Conservation (phyloP, 176 grass and related monocot genomes). For the Otatea glauca region DNA sequence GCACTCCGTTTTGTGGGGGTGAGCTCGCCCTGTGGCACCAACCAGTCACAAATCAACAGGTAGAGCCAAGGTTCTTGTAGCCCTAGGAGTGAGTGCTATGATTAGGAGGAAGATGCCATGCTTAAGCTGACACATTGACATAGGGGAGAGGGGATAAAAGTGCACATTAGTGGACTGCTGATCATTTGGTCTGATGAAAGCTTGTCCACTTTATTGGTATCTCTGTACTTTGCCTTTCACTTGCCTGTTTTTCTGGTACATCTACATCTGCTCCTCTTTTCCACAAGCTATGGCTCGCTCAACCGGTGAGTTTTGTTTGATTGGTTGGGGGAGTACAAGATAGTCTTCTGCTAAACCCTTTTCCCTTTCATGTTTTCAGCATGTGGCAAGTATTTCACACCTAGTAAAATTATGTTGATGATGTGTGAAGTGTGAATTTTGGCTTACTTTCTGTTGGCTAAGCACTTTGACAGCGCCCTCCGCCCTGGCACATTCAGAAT, state of each 20-base stretch:
- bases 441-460: conserved; percentile 40
- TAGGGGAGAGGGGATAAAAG: conserved; percentile 36
- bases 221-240: conserved; percentile 65
- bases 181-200: conserved; percentile 82
- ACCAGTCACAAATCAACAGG: conserved; percentile 67
- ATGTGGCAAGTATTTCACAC: background rate
- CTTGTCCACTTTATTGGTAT: conserved; percentile 59
- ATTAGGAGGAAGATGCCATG: conserved; percentile 69
- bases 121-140: conserved; percentile 59
- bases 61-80: conserved; percentile 61
- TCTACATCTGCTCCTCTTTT: conserved; percentile 3
- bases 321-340: conserved; percentile 33
- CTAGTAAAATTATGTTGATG: conserved; percentile 10
- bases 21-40: conserved; percentile 25
- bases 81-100: conserved; percentile 65
- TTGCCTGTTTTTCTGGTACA: conserved; percentile 43
- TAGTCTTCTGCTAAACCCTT: conserved; percentile 7
- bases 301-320: conserved; percentile 23
- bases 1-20: conserved; percentile 25
- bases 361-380: conserved; percentile 14
- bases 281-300: conserved; percentile 35
- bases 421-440: conserved; percentile 36
- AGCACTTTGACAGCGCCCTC: conserved; percentile 51
- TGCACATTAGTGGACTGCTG: conserved; percentile 52
- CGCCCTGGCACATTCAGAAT: conserved; percentile 21